Evolutionary conservation across 2,329 filamentous ascomycete species (phyloP).

Genomic region (Fusarium nelsonii): DNA sequence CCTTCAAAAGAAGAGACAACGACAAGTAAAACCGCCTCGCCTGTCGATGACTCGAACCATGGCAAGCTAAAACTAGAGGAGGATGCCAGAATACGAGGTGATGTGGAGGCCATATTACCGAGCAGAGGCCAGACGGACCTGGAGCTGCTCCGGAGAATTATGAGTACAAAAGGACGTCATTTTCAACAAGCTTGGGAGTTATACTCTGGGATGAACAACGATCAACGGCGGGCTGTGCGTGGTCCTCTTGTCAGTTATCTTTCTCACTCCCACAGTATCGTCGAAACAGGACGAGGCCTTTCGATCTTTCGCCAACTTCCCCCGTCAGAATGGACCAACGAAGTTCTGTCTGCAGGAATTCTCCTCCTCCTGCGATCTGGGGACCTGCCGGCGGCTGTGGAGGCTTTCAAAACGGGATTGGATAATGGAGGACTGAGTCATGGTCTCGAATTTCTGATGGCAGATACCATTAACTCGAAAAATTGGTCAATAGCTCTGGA

Average conservation of each 20-base stretch:
- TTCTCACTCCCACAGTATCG: constrained; percentile 56
- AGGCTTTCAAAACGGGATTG: constrained; percentile 57
- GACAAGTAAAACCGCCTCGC: neutral
- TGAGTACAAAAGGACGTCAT: constrained; percentile 45
- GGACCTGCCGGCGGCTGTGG: constrained; percentile 55
- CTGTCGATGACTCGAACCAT: neutral
- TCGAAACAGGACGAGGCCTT: constrained; percentile 61
- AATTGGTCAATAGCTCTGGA: constrained; percentile 55
- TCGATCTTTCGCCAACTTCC: constrained; percentile 59
- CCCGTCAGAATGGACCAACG: constrained; percentile 55
- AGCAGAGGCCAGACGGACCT: neutral
- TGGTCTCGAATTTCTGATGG: constrained; percentile 60
- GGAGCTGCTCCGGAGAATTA: constrained; percentile 33
- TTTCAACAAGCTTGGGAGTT: constrained; percentile 60
- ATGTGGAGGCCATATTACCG: neutral
- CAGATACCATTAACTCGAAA: constrained; percentile 54
- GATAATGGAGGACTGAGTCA: constrained; percentile 50
- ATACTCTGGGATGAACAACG: constrained; percentile 55
- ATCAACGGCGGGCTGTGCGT: constrained; percentile 48
- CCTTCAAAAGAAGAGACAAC: constrained; percentile 2
- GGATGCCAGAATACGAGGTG: neutral
- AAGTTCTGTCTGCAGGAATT: constrained; percentile 57
- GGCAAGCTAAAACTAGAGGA: neutral
- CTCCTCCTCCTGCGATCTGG: constrained; percentile 58
- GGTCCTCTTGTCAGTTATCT: constrained; percentile 58